A percentile compares a stretch with the other conserved stretches of the same genome.
Conservation (phyloP, 768 basidiomycete genomes). For the Tephrocybe rancida region DNA sequence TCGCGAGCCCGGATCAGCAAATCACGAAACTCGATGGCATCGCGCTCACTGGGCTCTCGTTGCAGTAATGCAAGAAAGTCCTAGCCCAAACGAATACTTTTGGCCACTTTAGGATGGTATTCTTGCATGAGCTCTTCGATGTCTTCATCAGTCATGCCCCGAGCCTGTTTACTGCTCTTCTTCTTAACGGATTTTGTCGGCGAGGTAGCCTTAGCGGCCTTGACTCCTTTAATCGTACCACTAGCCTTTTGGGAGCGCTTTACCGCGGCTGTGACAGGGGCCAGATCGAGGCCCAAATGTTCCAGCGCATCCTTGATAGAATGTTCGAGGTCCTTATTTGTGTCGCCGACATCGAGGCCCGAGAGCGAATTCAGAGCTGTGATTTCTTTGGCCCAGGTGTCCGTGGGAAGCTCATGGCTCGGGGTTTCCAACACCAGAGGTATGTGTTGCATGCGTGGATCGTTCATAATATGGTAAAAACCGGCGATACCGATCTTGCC, state of each 20-base stretch:
- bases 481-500: slow-evolving; percentile 66
- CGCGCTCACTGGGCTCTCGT: too few species aligned
- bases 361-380: slow-evolving; percentile 6
- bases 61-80: too few species aligned
- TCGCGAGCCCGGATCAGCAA: too few species aligned
- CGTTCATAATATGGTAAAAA: slow-evolving; percentile 69
- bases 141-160: too few species aligned
- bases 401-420: slow-evolving; percentile 57
- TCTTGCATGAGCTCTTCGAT: too few species aligned
- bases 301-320: neutral
- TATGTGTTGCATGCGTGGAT: slow-evolving; percentile 65
- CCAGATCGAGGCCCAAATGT: neutral
- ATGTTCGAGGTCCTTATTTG: neutral
- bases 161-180: too few species aligned
- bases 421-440: slow-evolving; percentile 87
- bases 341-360: neutral
- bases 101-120: too few species aligned
- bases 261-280: neutral
- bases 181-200: neutral
- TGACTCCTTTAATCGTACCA: neutral
- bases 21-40: too few species aligned
- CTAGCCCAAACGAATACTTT: too few species aligned
- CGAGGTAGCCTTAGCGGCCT: neutral
- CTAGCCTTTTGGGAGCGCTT: neutral
- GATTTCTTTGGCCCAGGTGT: slow-evolving; percentile 70